Percentiles rank a stretch among this genome's conserved stretches.
phyloP scores from a whole-genome alignment of 2,329 filamentous ascomycete genomes.

The Pseudogymnoascus sp. region DNA sequence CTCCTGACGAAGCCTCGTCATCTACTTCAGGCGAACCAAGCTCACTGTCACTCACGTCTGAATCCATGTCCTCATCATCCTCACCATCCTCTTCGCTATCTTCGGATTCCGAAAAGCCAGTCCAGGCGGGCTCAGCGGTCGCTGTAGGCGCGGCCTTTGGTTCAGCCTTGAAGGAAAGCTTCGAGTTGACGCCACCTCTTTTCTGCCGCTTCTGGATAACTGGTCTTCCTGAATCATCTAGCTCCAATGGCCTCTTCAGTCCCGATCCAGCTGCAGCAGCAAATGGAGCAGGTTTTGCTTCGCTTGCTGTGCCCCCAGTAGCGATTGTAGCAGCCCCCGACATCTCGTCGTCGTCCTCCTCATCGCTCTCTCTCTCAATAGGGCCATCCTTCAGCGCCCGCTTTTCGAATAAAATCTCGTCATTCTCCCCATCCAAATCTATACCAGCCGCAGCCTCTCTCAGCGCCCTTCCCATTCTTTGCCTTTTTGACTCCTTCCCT shows the following conservation, averaged over 20 bases:
- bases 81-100: conserved; percentile 21
- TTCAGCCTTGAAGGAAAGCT: conserved; percentile 36
- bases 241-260: conserved; percentile 77
- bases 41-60: conserved; percentile 18
- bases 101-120: conserved; percentile 44
- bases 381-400: conserved; percentile 28
- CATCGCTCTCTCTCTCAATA: conserved; percentile 27
- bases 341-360: conserved; percentile 26
- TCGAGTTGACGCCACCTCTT: conserved; percentile 55
- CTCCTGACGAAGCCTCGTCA: conserved; percentile 15
- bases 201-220: conserved; percentile 78
- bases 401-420: conserved; percentile 48
- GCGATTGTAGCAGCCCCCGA: conserved; percentile 15
- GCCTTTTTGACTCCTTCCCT: conserved; percentile 63
- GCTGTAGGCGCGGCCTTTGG: conserved; percentile 35
- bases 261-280: conserved; percentile 38
- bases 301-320: conserved; percentile 6
- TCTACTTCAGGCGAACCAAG: conserved; percentile 20
- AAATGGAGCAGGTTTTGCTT: neutral
- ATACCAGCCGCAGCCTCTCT: conserved; percentile 60
- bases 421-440: conserved; percentile 35
- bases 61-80: conserved; percentile 16
- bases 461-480: conserved; percentile 58
- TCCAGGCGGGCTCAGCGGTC: conserved; percentile 49
- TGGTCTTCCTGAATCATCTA: conserved; percentile 68